phyloP scores from a whole-genome alignment of 306 rosid genomes.

The Lathyrus aphaca region DNA sequence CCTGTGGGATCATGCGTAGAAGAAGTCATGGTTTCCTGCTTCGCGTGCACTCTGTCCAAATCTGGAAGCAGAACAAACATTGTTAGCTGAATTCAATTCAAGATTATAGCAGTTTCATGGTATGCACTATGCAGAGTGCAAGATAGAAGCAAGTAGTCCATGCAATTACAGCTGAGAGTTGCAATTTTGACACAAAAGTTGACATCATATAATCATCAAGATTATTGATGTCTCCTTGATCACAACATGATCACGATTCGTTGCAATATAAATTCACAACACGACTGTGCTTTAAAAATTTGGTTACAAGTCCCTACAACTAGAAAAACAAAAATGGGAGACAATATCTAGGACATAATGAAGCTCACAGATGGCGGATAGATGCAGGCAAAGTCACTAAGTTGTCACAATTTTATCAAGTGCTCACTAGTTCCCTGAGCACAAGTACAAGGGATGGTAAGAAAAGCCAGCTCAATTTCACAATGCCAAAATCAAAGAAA shows the following conservation, averaged over 20 bases:
- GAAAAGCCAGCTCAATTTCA: neutral
- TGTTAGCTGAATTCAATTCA: slow-evolving; percentile 37
- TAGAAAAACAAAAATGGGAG: slow-evolving; percentile 15
- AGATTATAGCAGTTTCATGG: slow-evolving; percentile 23
- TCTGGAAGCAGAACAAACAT: slow-evolving; percentile 45
- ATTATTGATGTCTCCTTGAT: neutral
- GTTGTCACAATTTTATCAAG: neutral
- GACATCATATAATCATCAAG: too few relatives aligned
- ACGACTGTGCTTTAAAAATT: neutral
- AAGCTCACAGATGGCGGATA: neutral
- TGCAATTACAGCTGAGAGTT: neutral
- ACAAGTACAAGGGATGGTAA: neutral
- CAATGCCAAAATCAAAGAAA: slow-evolving; percentile 22
- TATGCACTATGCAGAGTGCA: neutral
- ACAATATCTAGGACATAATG: slow-evolving; percentile 25
- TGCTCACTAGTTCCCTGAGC: neutral
- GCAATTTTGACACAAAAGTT: too few relatives aligned
- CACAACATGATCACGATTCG: neutral
- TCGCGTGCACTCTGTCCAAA: slow-evolving; percentile 41
- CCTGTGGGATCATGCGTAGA: slow-evolving; percentile 47
- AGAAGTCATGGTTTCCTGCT: slow-evolving; percentile 49
- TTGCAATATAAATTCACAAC: neutral
- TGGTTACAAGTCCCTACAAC: slow-evolving; percentile 13
- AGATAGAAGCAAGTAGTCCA: slow-evolving; percentile 12
- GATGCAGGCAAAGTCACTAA: neutral